Evolutionary conservation across 345 rosid genomes (phyloP).

Genomic region (Camelina hispida): DNA sequence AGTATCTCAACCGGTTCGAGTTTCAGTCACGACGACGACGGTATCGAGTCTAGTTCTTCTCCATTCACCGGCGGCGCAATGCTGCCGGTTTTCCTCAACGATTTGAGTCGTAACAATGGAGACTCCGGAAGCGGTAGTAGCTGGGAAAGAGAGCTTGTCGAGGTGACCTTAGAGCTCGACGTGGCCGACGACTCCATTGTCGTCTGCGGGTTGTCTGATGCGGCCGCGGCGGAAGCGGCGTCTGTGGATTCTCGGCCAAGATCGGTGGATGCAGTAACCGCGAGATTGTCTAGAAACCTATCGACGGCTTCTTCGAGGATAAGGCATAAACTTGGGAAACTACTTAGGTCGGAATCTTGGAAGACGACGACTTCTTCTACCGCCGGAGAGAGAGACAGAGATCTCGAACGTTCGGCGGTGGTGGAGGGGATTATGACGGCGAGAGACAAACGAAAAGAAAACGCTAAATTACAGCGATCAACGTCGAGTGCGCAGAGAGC

Average conservation of each 20-base stretch:
- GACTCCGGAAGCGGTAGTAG: conserved; percentile 44
- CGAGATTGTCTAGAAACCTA: conserved; percentile 52
- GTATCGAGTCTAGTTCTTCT: conserved; percentile 40
- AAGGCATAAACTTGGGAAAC: conserved; percentile 62
- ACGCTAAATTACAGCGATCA: conserved; percentile 66
- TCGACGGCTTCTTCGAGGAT: conserved; percentile 64
- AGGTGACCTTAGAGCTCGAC: conserved; percentile 75
- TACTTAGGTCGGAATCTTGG: conserved; percentile 61
- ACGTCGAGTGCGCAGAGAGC: conserved; percentile 80
- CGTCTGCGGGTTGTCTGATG: conserved; percentile 63
- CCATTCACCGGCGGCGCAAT: conserved; percentile 69
- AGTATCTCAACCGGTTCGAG: conserved; percentile 59
- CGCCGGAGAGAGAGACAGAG: conserved; percentile 41
- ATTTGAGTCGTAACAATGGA: conserved; percentile 47
- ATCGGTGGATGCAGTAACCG: conserved; percentile 15
- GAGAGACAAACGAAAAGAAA: conserved; percentile 62
- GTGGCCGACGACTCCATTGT: conserved; percentile 67
- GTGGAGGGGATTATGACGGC: conserved; percentile 41
- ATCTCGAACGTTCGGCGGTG: conserved; percentile 31
- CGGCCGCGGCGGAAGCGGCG: conserved; percentile 38
- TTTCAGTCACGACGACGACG: conserved; percentile 58
- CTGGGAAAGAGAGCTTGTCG: conserved; percentile 61
- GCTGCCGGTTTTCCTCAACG: conserved; percentile 80
- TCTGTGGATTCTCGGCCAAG: conserved; percentile 36
- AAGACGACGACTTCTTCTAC: conserved; percentile 48